These are phyloP conservation scores for Staphylotrichum tortipilum DNA, from an alignment of 495 filamentous ascomycete species.

Conservation along the genomic window DNA sequence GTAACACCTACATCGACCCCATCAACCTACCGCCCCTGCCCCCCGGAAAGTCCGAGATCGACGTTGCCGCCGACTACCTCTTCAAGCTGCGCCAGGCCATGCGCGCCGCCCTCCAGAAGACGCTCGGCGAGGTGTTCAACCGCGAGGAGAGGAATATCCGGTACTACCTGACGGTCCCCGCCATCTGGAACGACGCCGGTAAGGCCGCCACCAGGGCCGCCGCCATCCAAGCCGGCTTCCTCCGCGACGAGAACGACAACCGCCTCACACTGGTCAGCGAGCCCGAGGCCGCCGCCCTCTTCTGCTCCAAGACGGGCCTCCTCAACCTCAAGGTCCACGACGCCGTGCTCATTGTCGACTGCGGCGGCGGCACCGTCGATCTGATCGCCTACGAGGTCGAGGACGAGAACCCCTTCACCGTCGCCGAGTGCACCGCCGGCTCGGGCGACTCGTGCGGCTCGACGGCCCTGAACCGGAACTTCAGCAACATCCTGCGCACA, in stretches of 20 bases:
- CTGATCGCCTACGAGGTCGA: constrained; percentile 71
- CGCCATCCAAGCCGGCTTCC: constrained; percentile 65
- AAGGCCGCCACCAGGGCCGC: constrained; percentile 65
- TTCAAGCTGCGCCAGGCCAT: constrained; percentile 69
- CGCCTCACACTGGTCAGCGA: constrained; percentile 63
- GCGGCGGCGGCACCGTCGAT: constrained; percentile 67
- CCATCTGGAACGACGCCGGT: constrained; percentile 70
- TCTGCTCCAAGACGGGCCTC: constrained; percentile 66
- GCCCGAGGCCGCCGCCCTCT: constrained; percentile 63
- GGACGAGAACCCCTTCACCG: constrained; percentile 65
- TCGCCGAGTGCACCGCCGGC: constrained; percentile 65
- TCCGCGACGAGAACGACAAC: constrained; percentile 69
- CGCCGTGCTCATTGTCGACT: constrained; percentile 66
- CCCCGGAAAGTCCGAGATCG: constrained; percentile 68
- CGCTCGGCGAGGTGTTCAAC: constrained; percentile 68
- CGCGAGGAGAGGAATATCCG: constrained; percentile 66
- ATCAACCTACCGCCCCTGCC: constrained; percentile 70
- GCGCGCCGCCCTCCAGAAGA: constrained; percentile 64
- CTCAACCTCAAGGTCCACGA: constrained; percentile 67
- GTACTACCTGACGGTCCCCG: constrained; percentile 65
- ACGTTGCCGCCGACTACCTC: constrained; percentile 68
- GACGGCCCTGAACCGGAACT: constrained; percentile 66
- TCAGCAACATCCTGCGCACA: constrained; percentile 64
- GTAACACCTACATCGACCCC: constrained; percentile 71
- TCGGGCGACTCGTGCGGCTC: constrained; percentile 69